Percentiles rank a stretch among this genome's conserved stretches.
Conservation (phyloP, 208 protist genomes). For the Trypanosoma lewisi region DNA sequence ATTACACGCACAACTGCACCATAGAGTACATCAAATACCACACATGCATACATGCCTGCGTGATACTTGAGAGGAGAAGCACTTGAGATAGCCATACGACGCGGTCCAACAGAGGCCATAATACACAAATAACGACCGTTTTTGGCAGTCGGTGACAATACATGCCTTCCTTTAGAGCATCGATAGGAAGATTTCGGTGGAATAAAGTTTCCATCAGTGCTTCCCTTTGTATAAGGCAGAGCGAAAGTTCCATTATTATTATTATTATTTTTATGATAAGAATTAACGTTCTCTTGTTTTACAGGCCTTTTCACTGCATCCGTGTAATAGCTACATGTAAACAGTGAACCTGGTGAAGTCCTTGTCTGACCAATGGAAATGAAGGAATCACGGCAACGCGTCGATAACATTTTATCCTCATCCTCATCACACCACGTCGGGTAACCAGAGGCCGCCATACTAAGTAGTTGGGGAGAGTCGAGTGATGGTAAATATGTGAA, state of each 20-base stretch:
- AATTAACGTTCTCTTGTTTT: not conserved
- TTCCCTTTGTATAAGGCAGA: not conserved
- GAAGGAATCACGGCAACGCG: slow-evolving; percentile 12
- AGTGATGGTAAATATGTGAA: slow-evolving; percentile 35
- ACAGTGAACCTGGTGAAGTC: not conserved
- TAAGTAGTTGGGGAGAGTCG: slow-evolving; percentile 50
- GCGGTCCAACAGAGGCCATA: slow-evolving; percentile 65
- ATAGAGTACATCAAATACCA: slow-evolving; percentile 69
- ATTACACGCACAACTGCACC: slow-evolving; percentile 63
- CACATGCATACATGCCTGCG: slow-evolving; percentile 59
- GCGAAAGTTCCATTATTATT: not conserved
- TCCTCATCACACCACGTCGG: slow-evolving; percentile 45
- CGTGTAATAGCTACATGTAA: slow-evolving; percentile 16
- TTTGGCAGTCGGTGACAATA: slow-evolving; percentile 40
- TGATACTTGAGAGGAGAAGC: slow-evolving; percentile 39
- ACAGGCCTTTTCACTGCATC: not conserved
- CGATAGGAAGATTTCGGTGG: not conserved
- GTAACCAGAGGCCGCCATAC: slow-evolving; percentile 48
- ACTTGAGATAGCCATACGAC: slow-evolving; percentile 37
- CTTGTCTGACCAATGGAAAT: not conserved
- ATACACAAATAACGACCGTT: slow-evolving; percentile 79
- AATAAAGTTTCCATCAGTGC: not conserved
- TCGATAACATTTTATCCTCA: slow-evolving; percentile 13
- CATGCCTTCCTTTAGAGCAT: not conserved
- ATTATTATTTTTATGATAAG: not conserved